These are phyloP conservation scores for Eimeria necatrix DNA, from an alignment of 169 alveolate genomes.

Conservation along the genomic window DNA sequence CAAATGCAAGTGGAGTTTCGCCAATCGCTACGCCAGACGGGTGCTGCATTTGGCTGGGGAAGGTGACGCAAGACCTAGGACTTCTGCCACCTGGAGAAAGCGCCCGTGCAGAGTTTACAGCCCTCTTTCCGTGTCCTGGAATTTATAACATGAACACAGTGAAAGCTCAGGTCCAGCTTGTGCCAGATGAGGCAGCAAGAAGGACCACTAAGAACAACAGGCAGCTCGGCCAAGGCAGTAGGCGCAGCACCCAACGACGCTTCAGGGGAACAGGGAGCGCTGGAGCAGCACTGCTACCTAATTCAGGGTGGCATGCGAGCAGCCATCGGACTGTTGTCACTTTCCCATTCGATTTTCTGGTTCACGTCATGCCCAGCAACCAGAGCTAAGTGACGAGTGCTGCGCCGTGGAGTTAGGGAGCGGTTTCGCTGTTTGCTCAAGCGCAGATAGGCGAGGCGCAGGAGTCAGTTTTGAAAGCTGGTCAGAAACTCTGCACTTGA, in stretches of 20 bases:
- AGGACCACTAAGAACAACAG: not conserved
- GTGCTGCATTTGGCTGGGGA: conserved; percentile 42
- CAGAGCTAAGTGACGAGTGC: not conserved
- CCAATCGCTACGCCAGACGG: no score
- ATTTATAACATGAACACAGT: not conserved
- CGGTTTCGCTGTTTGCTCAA: no score
- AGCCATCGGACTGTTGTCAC: not conserved
- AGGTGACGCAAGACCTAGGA: conserved; percentile 14
- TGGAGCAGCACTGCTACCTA: not conserved
- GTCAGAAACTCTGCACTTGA: no score
- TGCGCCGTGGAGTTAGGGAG: not conserved
- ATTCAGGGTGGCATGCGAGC: not conserved
- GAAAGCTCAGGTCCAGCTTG: not conserved
- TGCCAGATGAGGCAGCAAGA: conserved; percentile 7
- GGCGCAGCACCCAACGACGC: not conserved
- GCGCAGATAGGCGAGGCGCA: no score
- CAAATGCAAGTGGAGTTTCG: no score
- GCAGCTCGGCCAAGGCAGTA: not conserved
- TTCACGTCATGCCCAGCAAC: not conserved
- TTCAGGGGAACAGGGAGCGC: not conserved
- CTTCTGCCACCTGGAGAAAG: conserved; percentile 11
- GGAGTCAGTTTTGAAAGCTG: no score
- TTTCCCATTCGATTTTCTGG: conserved; percentile 9
- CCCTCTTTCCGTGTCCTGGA: conserved; percentile 22
- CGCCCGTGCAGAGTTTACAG: conserved; percentile 4